Base-by-base conservation (phyloP, 2,329 filamentous ascomycete species). In the Aspergillus novoparasiticus region DNA sequence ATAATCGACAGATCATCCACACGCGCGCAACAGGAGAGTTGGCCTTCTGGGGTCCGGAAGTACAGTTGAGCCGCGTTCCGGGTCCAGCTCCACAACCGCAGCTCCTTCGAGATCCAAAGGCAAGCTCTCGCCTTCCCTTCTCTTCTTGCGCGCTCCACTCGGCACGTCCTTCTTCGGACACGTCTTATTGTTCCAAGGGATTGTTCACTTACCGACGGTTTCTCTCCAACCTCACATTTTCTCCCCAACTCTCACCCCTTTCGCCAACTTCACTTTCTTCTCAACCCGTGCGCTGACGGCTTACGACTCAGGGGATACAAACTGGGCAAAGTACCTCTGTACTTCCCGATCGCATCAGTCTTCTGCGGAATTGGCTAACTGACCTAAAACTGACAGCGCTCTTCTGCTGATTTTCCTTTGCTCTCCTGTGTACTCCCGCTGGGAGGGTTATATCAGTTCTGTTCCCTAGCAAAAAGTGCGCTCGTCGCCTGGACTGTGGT, bases 21-120 rank as follows among this genome's bases (percentile, higher is more conserved):
- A 36, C 26, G 19, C 19, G 51, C 51, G 32, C 39, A 62, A 62
- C 57, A 61, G 58, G 48, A 60, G 63, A 69, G 70, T 59, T 64
- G 66, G 32, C 68, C 70, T 61, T 64, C 62, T 21, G 59, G 60
- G 65, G 60, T 6, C 14, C 70, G 70, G 71, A 72, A 45, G 56
- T 66, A 69, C 39, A 46, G 66, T 73, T 66, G 36, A 53, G 58
- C 71, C 68, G 71, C 23, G 10, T 14, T 58, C 69, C 69, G 69
- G 51, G 55, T 53, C 59, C 63, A 58, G 63, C 63, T 60, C 61
- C 39, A 61, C 50, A 34, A 28, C 60, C 26, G 45, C 58, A 63
- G 61, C 66, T 62, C 60, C 64, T 56, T 64, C 63, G 55, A 66
- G 64, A 64, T 65, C 32, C 58, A 53, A 64, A 65, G 58, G 66